Evolutionary conservation across 768 basidiomycete genomes (phyloP).

Genomic region (Clitopilus hobsonii): DNA sequence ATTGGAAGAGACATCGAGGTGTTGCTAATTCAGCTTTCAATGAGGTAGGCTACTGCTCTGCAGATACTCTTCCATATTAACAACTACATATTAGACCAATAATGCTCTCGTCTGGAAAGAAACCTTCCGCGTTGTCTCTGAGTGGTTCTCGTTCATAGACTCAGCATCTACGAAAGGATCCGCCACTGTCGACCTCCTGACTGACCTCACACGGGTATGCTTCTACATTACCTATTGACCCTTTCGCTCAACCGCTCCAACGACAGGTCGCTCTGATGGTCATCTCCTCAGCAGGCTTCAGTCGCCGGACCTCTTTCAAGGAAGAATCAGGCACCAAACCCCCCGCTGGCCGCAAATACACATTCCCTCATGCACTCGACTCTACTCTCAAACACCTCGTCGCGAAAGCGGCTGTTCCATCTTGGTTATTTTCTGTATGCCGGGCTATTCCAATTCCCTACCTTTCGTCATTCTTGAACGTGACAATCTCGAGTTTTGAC

Average conservation of each 20-base stretch:
- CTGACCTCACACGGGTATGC: slow-evolving; percentile 19
- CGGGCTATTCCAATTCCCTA: slow-evolving; percentile 11
- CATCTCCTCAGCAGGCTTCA: slow-evolving; percentile 15
- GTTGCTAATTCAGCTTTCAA: slow-evolving; percentile 46
- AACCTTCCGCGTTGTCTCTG: slow-evolving; percentile 29
- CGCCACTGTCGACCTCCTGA: slow-evolving; percentile 16
- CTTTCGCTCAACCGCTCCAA: background rate
- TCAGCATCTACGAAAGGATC: background rate
- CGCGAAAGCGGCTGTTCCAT: slow-evolving; percentile 17
- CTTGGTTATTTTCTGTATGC: slow-evolving; percentile 22
- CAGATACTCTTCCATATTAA: background rate
- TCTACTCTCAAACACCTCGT: slow-evolving; percentile 20
- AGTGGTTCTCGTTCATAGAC: slow-evolving; percentile 39
- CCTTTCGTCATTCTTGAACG: slow-evolving; percentile 19
- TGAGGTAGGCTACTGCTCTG: slow-evolving; percentile 26
- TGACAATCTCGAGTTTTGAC: slow-evolving; percentile 19
- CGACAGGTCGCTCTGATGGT: background rate
- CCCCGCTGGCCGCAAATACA: slow-evolving; percentile 17
- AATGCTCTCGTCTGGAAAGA: slow-evolving; percentile 47
- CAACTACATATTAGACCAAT: slow-evolving; percentile 29
- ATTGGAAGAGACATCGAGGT: slow-evolving; percentile 44
- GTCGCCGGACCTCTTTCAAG: slow-evolving; percentile 20
- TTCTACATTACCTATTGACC: slow-evolving; percentile 9
- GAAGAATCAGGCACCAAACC: slow-evolving; percentile 11
- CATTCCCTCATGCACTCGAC: slow-evolving; percentile 16